A percentile compares a stretch with the other conserved stretches of the same genome.
Evolutionary conservation across 108 stramenopile species (phyloP).

Genomic region (Ochromonas danica): DNA sequence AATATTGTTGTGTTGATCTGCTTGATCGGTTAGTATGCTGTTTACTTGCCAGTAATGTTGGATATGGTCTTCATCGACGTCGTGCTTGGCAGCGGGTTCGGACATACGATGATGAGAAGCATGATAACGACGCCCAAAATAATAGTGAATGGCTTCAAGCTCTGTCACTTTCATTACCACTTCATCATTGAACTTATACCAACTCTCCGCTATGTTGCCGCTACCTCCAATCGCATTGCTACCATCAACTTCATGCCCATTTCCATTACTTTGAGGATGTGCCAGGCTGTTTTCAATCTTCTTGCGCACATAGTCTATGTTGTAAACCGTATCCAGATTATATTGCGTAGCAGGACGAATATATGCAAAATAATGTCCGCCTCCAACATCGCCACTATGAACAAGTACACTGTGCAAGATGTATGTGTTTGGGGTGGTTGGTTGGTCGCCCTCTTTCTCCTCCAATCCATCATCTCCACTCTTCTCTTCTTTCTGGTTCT

Average conservation of each 20-base stretch:
- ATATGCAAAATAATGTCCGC: conserved; percentile 61
- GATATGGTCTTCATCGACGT: conserved; percentile 35
- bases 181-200: conserved; percentile 59
- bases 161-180: conserved; percentile 38
- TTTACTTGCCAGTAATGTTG: conserved; percentile 36
- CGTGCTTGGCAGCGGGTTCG: neutral
- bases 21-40: neutral
- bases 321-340: neutral
- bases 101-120: conserved; percentile 37
- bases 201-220: no score
- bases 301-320: neutral
- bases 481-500: neutral
- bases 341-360: conserved; percentile 41
- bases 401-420: conserved; percentile 54
- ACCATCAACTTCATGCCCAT: neutral
- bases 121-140: conserved; percentile 23
- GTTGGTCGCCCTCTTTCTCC: neutral
- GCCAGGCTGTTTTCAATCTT: neutral
- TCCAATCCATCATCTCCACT: no score
- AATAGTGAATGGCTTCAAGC: conserved; percentile 39
- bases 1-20: neutral
- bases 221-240: neutral
- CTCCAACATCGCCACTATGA: conserved; percentile 52
- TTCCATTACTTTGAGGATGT: neutral
- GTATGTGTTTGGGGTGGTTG: conserved; percentile 38